A percentile compares a stretch with the other conserved stretches of the same genome.
phyloP scores from a whole-genome alignment of 2,329 filamentous ascomycete species.

The Penicillium corylophilum region DNA sequence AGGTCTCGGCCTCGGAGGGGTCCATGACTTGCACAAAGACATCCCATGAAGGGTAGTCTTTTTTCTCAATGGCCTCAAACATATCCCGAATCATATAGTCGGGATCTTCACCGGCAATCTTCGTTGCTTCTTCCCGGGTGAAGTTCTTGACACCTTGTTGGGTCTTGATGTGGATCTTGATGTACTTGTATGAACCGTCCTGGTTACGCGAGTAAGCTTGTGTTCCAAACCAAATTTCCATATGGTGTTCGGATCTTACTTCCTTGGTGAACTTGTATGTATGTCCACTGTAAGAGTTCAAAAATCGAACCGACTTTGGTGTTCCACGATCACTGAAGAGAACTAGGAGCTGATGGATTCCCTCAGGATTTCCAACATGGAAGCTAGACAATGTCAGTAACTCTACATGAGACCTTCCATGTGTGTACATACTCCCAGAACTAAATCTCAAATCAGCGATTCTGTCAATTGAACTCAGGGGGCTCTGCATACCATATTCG shows the following conservation, averaged over 20 bases:
- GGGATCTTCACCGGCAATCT: constrained; percentile 69
- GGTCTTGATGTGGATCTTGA: constrained; percentile 54
- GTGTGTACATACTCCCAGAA: constrained; percentile 30
- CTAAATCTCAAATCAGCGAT: constrained; percentile 9
- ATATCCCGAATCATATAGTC: constrained; percentile 78
- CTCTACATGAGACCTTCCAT: too few species aligned
- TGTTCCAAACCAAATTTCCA: background rate
- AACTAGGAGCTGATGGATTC: constrained; percentile 60
- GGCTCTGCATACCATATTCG: constrained; percentile 25
- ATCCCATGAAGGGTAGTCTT: constrained; percentile 70
- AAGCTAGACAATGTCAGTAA: constrained; percentile 31
- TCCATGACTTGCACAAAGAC: constrained; percentile 74
- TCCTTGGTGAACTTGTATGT: constrained; percentile 35
- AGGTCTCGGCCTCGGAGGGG: constrained; percentile 68
- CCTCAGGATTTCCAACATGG: constrained; percentile 58
- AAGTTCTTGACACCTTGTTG: constrained; percentile 49
- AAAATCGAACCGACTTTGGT: constrained; percentile 59
- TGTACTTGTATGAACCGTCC: constrained; percentile 62
- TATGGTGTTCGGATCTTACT: background rate
- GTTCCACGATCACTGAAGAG: constrained; percentile 65
- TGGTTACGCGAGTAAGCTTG: background rate
- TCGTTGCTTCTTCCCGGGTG: constrained; percentile 66
- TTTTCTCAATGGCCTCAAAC: constrained; percentile 67
- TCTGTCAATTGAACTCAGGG: too few species aligned
- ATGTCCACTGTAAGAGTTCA: constrained; percentile 65